These are phyloP conservation scores for Arthrobotrys entomopaga DNA, from an alignment of 2,329 filamentous ascomycete species.

Conservation along the genomic window DNA sequence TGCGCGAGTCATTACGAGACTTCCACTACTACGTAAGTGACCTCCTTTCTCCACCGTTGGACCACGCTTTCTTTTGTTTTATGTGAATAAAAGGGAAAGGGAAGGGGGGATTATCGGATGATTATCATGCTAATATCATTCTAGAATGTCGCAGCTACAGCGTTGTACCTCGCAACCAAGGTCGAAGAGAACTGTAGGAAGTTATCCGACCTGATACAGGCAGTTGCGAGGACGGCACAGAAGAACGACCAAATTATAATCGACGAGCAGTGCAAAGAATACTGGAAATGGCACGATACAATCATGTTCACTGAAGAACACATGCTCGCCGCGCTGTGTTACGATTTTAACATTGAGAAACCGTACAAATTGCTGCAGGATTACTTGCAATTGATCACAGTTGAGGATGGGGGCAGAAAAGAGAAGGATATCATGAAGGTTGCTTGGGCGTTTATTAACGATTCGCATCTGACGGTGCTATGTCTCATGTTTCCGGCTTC, in stretches of 20 bases:
- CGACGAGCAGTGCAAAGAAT: constrained; percentile 91
- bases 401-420: constrained; percentile 76
- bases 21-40: constrained; percentile 59
- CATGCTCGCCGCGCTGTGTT: constrained; percentile 89
- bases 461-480: constrained; percentile 83
- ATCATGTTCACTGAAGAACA: constrained; percentile 92
- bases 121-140: constrained; percentile 15
- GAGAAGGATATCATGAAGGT: constrained; percentile 82
- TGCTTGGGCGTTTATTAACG: constrained; percentile 93
- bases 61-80: constrained; percentile 18
- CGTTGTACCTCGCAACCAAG: constrained; percentile 94
- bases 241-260: constrained; percentile 94
- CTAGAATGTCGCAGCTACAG: constrained; percentile 84
- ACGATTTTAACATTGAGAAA: constrained; percentile 89
- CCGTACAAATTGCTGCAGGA: constrained; percentile 87
- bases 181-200: constrained; percentile 97
- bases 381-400: constrained; percentile 63
- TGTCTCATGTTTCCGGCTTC: constrained; percentile 82
- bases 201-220: constrained; percentile 92
- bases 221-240: constrained; percentile 89
- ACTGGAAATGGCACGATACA: constrained; percentile 96
- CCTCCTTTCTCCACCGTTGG: constrained; percentile 23
- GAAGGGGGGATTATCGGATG: constrained; percentile 6
- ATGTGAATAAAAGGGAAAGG: neutral
- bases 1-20: constrained; percentile 74